Evolutionary conservation across 108 stramenopile genomes (phyloP).

Genomic region (Mediolabrus comicus): DNA sequence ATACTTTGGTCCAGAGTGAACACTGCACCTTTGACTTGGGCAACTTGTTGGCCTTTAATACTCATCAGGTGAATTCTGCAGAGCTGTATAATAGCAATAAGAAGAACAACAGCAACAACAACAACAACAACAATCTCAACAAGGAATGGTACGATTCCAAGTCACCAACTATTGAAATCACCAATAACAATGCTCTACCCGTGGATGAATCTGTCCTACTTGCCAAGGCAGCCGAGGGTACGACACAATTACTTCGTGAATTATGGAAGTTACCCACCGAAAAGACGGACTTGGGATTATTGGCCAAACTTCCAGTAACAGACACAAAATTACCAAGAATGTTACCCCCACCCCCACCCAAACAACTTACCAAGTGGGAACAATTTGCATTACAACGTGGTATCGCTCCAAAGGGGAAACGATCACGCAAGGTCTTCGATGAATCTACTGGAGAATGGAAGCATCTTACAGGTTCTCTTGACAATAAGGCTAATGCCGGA

Average conservation of each 20-base stretch:
- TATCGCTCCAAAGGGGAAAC: conserved; percentile 84
- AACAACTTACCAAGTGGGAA: conserved; percentile 89
- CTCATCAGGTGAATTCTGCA: conserved; percentile 62
- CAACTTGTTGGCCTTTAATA: conserved; percentile 73
- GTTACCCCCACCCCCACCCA: conserved; percentile 85
- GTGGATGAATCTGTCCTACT: conserved; percentile 69
- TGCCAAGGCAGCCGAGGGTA: conserved; percentile 70
- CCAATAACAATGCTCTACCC: not conserved
- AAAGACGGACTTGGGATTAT: conserved; percentile 69
- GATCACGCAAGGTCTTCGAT: conserved; percentile 88
- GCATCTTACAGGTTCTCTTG: conserved; percentile 79
- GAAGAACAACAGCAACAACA: not conserved
- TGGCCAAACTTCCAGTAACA: conserved; percentile 60
- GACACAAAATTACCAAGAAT: conserved; percentile 65
- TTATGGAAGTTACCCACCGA: conserved; percentile 79
- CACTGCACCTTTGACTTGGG: conserved; percentile 76
- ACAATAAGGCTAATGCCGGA: conserved; percentile 57
- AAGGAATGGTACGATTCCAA: conserved; percentile 14
- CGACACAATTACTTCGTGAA: conserved; percentile 69
- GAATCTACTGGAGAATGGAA: conserved; percentile 85
- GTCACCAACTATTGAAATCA: conserved; percentile 34
- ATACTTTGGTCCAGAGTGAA: conserved; percentile 30
- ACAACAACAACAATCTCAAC: conserved; percentile 2
- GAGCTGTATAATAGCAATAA: conserved; percentile 50
- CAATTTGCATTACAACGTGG: conserved; percentile 85